These are phyloP conservation scores for Phycomyces blakesleeanus DNA, from an alignment of 192 early-diverging fungal genomes.

Conservation along the genomic window DNA sequence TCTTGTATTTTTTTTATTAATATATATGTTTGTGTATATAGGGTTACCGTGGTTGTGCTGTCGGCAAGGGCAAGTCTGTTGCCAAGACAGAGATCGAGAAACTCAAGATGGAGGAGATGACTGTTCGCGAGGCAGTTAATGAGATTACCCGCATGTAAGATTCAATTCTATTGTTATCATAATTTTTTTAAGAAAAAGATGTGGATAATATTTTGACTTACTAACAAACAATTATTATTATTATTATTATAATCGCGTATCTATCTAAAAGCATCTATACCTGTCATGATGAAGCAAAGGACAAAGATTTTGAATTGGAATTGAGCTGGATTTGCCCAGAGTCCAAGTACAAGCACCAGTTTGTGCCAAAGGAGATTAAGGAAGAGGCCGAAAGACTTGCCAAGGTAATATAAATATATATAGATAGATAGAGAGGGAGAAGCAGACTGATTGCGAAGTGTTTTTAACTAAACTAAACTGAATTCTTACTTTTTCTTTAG, in stretches of 20 bases:
- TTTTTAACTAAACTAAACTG: no score
- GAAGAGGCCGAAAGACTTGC: conserved; percentile 81
- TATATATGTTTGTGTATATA: no score
- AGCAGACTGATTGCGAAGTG: no score
- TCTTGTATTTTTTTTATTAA: no score
- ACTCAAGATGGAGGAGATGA: conserved; percentile 79
- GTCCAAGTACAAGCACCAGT: conserved; percentile 69
- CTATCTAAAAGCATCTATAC: conserved; percentile 94
- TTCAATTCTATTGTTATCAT: no score
- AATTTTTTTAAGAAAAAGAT: no score
- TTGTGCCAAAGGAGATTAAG: conserved; percentile 85
- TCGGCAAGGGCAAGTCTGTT: conserved; percentile 94
- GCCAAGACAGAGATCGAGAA: conserved; percentile 99
- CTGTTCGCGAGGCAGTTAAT: conserved; percentile 83
- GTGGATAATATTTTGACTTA: no score
- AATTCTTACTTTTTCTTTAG: no score
- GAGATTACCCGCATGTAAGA: conserved; percentile 91
- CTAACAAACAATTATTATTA: no score
- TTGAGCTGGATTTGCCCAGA: conserved; percentile 92
- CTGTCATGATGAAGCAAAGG: conserved; percentile 95
- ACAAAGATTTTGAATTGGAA: conserved; percentile 99
- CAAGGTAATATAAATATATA: conserved; percentile 46
- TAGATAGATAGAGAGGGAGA: no score
- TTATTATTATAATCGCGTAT: no score
- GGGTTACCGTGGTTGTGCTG: conserved; percentile 94